Evolutionary conservation across 768 basidiomycete genomes (phyloP).

Genomic region (Termitomyces sp.): DNA sequence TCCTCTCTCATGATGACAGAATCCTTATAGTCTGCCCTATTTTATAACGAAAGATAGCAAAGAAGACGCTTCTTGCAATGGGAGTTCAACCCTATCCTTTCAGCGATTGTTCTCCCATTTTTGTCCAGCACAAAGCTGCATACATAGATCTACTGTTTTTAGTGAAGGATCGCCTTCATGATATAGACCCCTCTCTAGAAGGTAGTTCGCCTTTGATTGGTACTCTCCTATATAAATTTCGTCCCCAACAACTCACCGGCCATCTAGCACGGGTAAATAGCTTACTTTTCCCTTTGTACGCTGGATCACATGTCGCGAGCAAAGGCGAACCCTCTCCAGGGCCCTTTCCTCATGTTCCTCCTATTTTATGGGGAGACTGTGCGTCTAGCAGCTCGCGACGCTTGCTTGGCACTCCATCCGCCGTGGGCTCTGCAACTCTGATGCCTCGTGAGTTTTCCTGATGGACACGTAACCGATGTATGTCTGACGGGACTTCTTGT

Average conservation of each 20-base stretch:
- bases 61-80: slow-evolving; percentile 35
- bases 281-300: slow-evolving; percentile 29
- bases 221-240: background rate
- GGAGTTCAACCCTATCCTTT: slow-evolving; percentile 41
- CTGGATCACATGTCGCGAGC: slow-evolving; percentile 19
- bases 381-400: slow-evolving; percentile 4
- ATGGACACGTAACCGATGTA: slow-evolving; percentile 3
- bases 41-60: slow-evolving; percentile 32
- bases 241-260: background rate
- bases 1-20: slow-evolving; percentile 6
- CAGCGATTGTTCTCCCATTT: slow-evolving; percentile 33
- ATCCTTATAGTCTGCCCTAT: slow-evolving; percentile 1
- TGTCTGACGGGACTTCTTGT: slow-evolving; percentile 5
- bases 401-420: slow-evolving; percentile 8
- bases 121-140: slow-evolving; percentile 36
- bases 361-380: background rate
- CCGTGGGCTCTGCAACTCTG: slow-evolving; percentile 13
- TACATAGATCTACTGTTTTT: slow-evolving; percentile 44
- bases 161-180: slow-evolving; percentile 28
- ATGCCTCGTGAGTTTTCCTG: slow-evolving; percentile 31
- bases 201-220: slow-evolving; percentile 20
- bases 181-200: slow-evolving; percentile 25
- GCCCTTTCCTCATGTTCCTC: background rate
- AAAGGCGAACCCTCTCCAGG: slow-evolving; percentile 9
- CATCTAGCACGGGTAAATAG: slow-evolving; percentile 24